Base-by-base conservation (phyloP, 495 filamentous ascomycete genomes). In the Neurospora tetrasperma region DNA sequence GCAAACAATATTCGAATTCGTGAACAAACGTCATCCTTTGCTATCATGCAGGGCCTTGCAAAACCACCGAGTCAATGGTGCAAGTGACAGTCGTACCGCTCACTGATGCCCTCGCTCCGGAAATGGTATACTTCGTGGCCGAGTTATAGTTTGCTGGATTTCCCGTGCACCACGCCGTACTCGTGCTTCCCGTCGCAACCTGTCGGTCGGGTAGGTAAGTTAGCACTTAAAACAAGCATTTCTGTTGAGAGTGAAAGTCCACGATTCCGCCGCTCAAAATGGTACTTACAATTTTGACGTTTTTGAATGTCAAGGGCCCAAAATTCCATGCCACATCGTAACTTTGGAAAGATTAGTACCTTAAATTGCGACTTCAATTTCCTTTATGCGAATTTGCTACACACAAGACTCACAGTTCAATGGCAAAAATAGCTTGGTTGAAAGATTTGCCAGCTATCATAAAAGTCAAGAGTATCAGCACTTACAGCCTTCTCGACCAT, bases 371-470 rank as follows among this genome's bases (percentile, higher is more conserved):
- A 23, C 11, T 27, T 10, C 14, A 59, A 11, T 14, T 6, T 38
- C 4, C 4, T 38, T 0, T 38, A 4, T 6, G 0, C 5, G 35
- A 38, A 38, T 38, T 38, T 38, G 35, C 4, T 38, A 38, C 1
- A 38, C 35, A 5, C 35, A 6, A 38, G 1, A 74, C 77, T 6
- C 69, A 80, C 79, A 81, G 75, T 69, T 84, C 80, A 59, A 84
- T 83, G 18, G 82, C 80, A 42, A 83, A 80, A 3, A 84, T 48
- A 4, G 75, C 80, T 69, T 84, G 80, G 71, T 82, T 83, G 71
- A 84, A 82, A 2, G 79, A 82, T 74, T 85, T 84, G 41, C 46
- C 66, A 2, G 71, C 80, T 76, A 27, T 27, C 7, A 59, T 62
- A 18, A 8, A 35, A 8, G 54, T 1, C 27, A 5, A 66, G 14